Base-by-base conservation (phyloP, 1,284 basidiomycete genomes). In the Puccinia coronata region DNA sequence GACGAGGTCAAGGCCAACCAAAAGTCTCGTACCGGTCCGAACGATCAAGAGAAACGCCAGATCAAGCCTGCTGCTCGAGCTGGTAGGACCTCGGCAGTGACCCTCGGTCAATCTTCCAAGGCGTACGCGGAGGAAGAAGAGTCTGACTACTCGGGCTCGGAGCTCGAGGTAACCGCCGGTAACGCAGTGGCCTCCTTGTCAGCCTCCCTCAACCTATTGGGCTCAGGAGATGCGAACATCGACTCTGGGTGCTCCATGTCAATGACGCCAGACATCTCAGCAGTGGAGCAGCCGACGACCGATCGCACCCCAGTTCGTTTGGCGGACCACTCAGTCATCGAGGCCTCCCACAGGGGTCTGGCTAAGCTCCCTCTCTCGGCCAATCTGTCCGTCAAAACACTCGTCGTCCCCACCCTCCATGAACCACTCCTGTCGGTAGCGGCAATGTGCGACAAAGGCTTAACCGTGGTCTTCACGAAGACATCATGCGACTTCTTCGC, bases 211-310 rank as follows among this genome's bases (percentile, higher is more conserved):
- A n/a, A n/a, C n/a, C n/a, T n/a, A n/a, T n/a, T n/a, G n/a, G n/a
- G n/a, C n/a, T n/a, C n/a, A n/a, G n/a, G n/a, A n/a, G n/a, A n/a
- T n/a, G n/a, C n/a, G n/a, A n/a, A n/a, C n/a, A n/a, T n/a, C n/a
- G n/a, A n/a, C n/a, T n/a, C n/a, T n/a, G n/a, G 53, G 20, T 75
- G 72, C 28, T 75, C 72, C 1, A 25, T 75, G n/a, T 59, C 72
- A 0, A 75, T 75, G 72, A 75, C 72, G 0, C 72, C 55, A 9
- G 18, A 75, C n/a, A 34, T 75, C 8, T 5, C 34, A 25, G 8
- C 28, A 6, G 36, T 75, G n/a, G 55, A 41, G 3, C 11, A 18
- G 16, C 51, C 51, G 23, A 55, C 36, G 25, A 36, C 51, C 0
- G 20, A 57, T 31, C 31, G 18, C 14, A 70, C n/a, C n/a, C n/a